A percentile compares a stretch with the other conserved stretches of the same genome.
Conservation (phyloP, 2,329 filamentous ascomycete genomes). For the Botrytis pseudocinerea region DNA sequence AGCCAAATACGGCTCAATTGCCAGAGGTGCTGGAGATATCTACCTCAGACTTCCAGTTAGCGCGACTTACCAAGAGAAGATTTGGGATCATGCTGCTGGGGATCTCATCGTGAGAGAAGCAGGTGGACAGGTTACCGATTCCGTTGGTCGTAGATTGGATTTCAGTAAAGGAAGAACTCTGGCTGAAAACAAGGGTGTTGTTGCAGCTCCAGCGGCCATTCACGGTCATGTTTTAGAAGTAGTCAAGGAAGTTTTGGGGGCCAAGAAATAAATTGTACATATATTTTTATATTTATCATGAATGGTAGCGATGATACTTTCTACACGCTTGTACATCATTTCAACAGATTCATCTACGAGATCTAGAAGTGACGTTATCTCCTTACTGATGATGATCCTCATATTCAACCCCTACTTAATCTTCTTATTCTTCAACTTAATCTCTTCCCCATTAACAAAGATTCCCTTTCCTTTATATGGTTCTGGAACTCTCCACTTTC, state of each 20-base stretch:
- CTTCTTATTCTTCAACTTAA: slow-evolving; percentile 98
- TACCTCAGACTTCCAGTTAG: slow-evolving; percentile 87
- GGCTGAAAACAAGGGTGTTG: slow-evolving; percentile 86
- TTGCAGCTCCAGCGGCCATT: slow-evolving; percentile 78
- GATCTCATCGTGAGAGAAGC: slow-evolving; percentile 93
- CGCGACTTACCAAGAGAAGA: slow-evolving; percentile 94
- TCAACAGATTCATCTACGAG: slow-evolving; percentile 9
- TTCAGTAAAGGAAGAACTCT: slow-evolving; percentile 86
- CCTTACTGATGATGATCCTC: slow-evolving; percentile 32
- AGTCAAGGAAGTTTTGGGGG: slow-evolving; percentile 73
- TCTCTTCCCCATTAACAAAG: slow-evolving; percentile 96
- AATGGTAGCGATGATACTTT: slow-evolving; percentile 8
- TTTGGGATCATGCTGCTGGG: slow-evolving; percentile 97
- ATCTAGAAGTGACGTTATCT: slow-evolving; percentile 31
- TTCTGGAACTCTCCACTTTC: slow-evolving; percentile 86
- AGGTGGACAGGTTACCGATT: slow-evolving; percentile 88
- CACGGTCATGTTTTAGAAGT: slow-evolving; percentile 76
- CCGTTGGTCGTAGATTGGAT: slow-evolving; percentile 79
- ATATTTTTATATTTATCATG: slow-evolving; percentile 9
- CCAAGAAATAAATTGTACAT: slow-evolving; percentile 42
- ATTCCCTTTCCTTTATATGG: slow-evolving; percentile 99
- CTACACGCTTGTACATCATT: slow-evolving; percentile 15
- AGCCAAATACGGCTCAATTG: slow-evolving; percentile 96
- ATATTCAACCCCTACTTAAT: slow-evolving; percentile 64
- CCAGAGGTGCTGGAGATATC: slow-evolving; percentile 88